Conservation (phyloP, 768 basidiomycete species). For the Leccinum truebloodii region DNA sequence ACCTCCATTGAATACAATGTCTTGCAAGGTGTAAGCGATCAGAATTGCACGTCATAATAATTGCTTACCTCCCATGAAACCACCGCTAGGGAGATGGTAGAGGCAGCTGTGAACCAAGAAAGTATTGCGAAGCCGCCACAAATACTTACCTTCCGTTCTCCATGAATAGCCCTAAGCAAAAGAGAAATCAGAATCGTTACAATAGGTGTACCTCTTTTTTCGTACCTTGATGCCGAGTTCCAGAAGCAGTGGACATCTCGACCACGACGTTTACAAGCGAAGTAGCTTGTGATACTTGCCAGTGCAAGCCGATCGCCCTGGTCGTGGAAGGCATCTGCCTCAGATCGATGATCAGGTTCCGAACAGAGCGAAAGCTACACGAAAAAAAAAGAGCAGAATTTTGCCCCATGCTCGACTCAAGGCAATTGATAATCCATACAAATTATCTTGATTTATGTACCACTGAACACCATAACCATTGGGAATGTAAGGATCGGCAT, state of each 20-base stretch:
- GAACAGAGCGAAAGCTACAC: conserved; percentile 63
- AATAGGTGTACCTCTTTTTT: neutral
- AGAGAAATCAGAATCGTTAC: neutral
- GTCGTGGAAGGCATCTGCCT: conserved; percentile 51
- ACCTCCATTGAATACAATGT: conserved; percentile 48
- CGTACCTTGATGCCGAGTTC: conserved; percentile 68
- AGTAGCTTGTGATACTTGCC: conserved; percentile 81
- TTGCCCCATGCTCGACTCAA: conserved; percentile 6
- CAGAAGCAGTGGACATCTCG: conserved; percentile 61
- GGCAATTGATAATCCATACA: conserved; percentile 11
- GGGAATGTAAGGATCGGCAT: too few relatives aligned
- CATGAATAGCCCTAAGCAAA: conserved; percentile 57
- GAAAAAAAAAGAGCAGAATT: neutral
- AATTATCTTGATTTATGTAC: conserved; percentile 26
- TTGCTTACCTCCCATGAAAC: conserved; percentile 54
- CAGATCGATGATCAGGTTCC: conserved; percentile 76
- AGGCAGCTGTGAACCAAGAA: neutral
- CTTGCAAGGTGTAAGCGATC: conserved; percentile 32
- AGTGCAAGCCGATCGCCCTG: conserved; percentile 69
- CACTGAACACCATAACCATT: conserved; percentile 26
- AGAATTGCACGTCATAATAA: neutral
- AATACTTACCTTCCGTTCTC: conserved; percentile 59
- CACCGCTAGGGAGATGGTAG: conserved; percentile 35
- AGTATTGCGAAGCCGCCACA: neutral
- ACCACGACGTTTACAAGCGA: conserved; percentile 72